These are phyloP conservation scores for Fusarium paranaense DNA, from an alignment of 2,329 filamentous ascomycete species.

Conservation along the genomic window DNA sequence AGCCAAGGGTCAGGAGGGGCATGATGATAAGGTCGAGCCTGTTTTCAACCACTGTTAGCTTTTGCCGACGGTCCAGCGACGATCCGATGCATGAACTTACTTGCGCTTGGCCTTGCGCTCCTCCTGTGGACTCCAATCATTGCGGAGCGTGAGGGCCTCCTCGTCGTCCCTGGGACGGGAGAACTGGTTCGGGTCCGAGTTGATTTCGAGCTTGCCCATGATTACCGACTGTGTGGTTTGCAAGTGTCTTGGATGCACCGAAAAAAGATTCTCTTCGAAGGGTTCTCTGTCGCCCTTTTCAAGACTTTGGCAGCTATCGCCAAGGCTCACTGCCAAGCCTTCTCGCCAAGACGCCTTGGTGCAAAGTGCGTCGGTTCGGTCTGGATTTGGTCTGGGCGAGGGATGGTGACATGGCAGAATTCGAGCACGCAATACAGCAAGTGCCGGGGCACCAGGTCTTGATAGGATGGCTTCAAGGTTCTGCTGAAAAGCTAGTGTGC, in stretches of 20 bases:
- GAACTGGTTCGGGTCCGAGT: conserved; percentile 25
- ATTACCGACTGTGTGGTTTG: neutral
- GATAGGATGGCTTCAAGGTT: conserved; percentile 14
- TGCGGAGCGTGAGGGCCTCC: conserved; percentile 41
- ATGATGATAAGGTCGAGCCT: conserved; percentile 57
- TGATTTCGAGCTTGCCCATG: conserved; percentile 33
- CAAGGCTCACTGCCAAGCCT: conserved; percentile 3
- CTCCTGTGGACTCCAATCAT: conserved; percentile 52
- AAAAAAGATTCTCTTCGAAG: neutral
- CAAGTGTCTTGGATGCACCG: neutral
- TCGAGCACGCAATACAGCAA: conserved; percentile 40
- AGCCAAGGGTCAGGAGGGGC: conserved; percentile 55
- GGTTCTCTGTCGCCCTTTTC: conserved; percentile 17
- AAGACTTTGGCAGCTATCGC: neutral
- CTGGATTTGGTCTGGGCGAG: conserved; percentile 18
- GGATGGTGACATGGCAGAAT: conserved; percentile 34
- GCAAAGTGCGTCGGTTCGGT: neutral
- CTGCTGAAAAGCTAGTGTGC: conserved; percentile 10
- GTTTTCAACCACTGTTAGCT: neutral
- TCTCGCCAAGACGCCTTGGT: conserved; percentile 6
- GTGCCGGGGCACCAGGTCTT: conserved; percentile 17
- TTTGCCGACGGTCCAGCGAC: neutral
- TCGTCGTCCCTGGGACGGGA: conserved; percentile 44
- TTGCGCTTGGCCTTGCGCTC: conserved; percentile 54
- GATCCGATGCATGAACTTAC: conserved; percentile 38